Conservation (phyloP, 2,329 filamentous ascomycete species). For the Fusarium foetens region DNA sequence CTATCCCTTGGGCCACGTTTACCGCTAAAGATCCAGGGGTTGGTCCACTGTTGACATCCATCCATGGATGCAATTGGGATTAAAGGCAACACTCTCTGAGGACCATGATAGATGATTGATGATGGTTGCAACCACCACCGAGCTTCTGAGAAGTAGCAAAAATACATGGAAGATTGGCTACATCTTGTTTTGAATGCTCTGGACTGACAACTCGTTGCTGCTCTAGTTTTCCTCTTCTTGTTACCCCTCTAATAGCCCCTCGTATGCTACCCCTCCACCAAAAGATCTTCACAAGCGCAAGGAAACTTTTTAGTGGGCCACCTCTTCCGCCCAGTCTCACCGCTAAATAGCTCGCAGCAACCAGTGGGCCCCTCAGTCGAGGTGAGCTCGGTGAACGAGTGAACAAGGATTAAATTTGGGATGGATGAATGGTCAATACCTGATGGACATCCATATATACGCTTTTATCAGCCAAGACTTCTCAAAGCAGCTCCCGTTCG, state of each 20-base stretch:
- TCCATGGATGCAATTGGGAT: background rate
- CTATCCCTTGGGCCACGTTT: constrained; percentile 14
- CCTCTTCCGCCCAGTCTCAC: constrained; percentile 9
- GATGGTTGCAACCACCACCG: background rate
- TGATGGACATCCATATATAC: background rate
- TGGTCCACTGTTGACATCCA: background rate
- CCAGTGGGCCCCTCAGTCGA: background rate
- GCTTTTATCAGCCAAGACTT: background rate
- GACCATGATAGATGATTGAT: background rate
- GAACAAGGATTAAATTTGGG: background rate
- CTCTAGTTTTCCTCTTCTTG: background rate
- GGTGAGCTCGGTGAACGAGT: constrained; percentile 22
- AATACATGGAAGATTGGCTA: background rate
- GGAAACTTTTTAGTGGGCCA: constrained; percentile 20
- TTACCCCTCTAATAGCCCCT: background rate
- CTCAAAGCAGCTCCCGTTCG: background rate
- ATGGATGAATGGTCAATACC: background rate
- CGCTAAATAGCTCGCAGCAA: constrained; percentile 22
- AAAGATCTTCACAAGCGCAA: constrained; percentile 14
- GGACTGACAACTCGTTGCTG: background rate
- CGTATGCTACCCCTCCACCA: background rate
- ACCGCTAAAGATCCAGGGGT: constrained; percentile 9
- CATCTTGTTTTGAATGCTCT: background rate
- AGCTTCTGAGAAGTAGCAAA: background rate
- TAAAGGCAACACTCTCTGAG: background rate